Evolutionary conservation across 2,329 filamentous ascomycete genomes (phyloP).

Genomic region (Chaetomiaceae sp.): DNA sequence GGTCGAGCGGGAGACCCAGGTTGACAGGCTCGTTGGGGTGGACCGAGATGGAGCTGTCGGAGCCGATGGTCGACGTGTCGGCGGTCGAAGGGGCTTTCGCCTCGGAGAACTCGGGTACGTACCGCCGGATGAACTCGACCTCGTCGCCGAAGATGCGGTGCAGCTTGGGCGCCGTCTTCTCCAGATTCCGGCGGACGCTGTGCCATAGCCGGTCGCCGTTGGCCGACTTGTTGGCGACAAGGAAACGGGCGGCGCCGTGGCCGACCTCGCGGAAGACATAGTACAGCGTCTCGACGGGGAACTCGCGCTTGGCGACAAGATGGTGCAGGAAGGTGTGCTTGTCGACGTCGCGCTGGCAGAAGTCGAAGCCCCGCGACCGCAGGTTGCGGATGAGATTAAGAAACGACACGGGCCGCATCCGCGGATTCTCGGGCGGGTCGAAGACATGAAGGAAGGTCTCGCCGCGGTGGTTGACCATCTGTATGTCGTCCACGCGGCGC

Average conservation of each 20-base stretch:
- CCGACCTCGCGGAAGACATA: constrained; percentile 23
- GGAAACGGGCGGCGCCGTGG: constrained; percentile 23
- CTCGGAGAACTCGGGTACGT: constrained; percentile 24
- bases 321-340: constrained; percentile 24
- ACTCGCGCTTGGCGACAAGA: constrained; percentile 21
- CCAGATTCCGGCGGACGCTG: constrained; percentile 23
- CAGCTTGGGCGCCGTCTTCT: constrained; percentile 19
- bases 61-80: constrained; percentile 22
- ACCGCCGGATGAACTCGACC: constrained; percentile 24
- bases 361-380: constrained; percentile 23
- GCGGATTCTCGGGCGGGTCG: constrained; percentile 20
- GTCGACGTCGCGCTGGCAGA: constrained; percentile 24
- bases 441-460: constrained; percentile 27
- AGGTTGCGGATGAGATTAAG: constrained; percentile 24
- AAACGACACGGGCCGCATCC: constrained; percentile 21
- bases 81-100: constrained; percentile 19
- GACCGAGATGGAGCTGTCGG: constrained; percentile 18
- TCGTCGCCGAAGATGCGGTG: constrained; percentile 26
- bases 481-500: constrained; percentile 21
- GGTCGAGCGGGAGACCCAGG: constrained; percentile 8
- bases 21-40: constrained; percentile 9
- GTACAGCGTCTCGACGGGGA: constrained; percentile 23
- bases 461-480: constrained; percentile 22
- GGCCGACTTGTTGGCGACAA: constrained; percentile 22
- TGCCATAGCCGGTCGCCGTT: constrained; percentile 23